Percentiles rank a stretch among this genome's conserved stretches.
Evolutionary conservation across 805 yeast species (phyloP).

Genomic region (Cyberlindnera maritima): DNA sequence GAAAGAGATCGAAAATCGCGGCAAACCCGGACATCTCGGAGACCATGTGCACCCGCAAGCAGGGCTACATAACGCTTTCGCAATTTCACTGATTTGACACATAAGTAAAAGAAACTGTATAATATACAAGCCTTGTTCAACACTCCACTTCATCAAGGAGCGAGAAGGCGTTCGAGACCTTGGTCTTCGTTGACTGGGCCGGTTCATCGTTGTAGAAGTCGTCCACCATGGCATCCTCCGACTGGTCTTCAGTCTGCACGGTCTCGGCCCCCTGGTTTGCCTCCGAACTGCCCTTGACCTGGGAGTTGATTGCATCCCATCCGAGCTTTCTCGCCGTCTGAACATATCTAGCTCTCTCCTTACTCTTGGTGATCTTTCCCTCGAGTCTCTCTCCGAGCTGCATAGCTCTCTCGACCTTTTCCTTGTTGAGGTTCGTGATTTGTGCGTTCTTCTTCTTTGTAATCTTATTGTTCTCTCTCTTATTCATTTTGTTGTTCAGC

Average conservation of each 20-base stretch:
- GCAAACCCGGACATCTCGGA: conserved; percentile 2
- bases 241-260: conserved; percentile 18
- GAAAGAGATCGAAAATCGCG: neutral
- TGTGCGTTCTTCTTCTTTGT: conserved; percentile 29
- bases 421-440: conserved; percentile 34
- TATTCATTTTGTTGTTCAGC: conserved; percentile 50
- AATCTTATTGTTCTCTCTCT: conserved; percentile 28
- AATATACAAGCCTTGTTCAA: conserved; percentile 1
- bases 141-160: conserved; percentile 33
- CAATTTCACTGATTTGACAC: too few relatives aligned
- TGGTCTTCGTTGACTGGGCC: neutral
- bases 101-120: neutral
- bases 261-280: conserved; percentile 19
- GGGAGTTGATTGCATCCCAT: conserved; percentile 67
- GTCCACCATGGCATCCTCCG: conserved; percentile 22
- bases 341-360: conserved; percentile 59
- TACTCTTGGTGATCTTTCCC: conserved; percentile 62
- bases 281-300: conserved; percentile 29
- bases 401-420: conserved; percentile 46
- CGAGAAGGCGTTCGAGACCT: conserved; percentile 27
- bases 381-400: conserved; percentile 53
- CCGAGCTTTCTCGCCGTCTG: conserved; percentile 63
- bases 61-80: neutral
- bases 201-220: conserved; percentile 23
- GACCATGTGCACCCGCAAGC: neutral